These are phyloP conservation scores for Colletotrichum viniferum DNA, from an alignment of 2,329 filamentous ascomycete genomes.

Conservation along the genomic window DNA sequence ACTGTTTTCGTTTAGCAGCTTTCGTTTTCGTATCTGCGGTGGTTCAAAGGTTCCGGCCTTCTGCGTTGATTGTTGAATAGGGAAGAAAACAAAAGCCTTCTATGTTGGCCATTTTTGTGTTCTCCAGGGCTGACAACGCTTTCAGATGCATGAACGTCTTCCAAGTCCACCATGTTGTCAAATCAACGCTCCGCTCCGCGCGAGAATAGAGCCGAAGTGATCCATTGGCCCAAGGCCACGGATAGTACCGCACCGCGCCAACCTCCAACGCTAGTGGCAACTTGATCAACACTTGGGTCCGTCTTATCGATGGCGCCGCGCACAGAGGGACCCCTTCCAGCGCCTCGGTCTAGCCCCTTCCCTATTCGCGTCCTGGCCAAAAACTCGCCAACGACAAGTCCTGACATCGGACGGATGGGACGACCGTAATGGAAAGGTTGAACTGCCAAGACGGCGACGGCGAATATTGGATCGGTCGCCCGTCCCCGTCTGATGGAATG, in stretches of 20 bases:
- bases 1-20: neutral
- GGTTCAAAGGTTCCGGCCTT: neutral
- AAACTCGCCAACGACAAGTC: neutral
- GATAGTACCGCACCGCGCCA: neutral
- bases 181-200: neutral
- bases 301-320: neutral
- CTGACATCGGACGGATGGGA: neutral
- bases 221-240: neutral
- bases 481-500: neutral
- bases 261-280: neutral
- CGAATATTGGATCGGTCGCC: neutral
- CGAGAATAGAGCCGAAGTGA: neutral
- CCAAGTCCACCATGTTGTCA: neutral
- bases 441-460: neutral
- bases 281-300: neutral
- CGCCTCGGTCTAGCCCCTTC: neutral
- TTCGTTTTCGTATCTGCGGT: neutral
- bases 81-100: too few relatives aligned
- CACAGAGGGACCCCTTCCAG: neutral
- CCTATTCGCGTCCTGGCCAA: neutral
- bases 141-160: neutral
- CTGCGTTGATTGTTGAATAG: too few relatives aligned
- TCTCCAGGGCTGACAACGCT: neutral
- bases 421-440: neutral
- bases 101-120: neutral